Evolutionary conservation across 768 basidiomycete genomes (phyloP), one percentile per base, ranked within the genome.

Genomic region (Gelatoporia subvermispora): DNA sequence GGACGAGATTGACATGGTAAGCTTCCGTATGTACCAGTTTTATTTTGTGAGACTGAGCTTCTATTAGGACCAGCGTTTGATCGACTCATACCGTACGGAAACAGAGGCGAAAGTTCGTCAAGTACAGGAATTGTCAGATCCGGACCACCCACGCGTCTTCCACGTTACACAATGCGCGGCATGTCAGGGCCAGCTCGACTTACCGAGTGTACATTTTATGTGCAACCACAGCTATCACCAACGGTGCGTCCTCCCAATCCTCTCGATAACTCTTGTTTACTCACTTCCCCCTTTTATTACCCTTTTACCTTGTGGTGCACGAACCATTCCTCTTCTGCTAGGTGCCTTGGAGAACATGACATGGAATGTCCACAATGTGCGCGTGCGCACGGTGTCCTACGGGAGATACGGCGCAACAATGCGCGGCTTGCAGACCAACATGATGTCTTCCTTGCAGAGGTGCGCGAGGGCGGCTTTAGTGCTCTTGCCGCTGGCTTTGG

Each of bases 181-280:
- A 3, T 98, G 96, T 65, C 78, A 84, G 15, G 90, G 85, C 1
- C 90, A 88, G 57, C 79, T 98, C 51, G 94, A 97, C 63, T 78
- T 97, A 9, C 95, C 96, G 0, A 87, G 82, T 54, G 76, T 98
- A 5, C 94, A 98, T 66, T 98, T 97, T 62, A 96, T 98, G 95
- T 99, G 95, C 67, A 84, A 86, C 59, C 96, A 98, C 63, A 93
- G 90, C 52, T 98, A 91, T 70, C 96, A 99, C 64, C 92, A 95
- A 63, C 76, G 93, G 91, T 90, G 45, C 38, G 68, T 62, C 23
- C 2, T 25, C 22, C 4, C 9, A 7, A 7, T 5, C 5, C 13
- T 31, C 5, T 31, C 13, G 28, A 13, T 31, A 31, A 13, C 28
- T 31, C 28, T 7, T 31, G 28, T 13, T 31, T 7, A 31, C 28